A percentile compares a stretch with the other conserved stretches of the same genome.
Evolutionary conservation across 129 eudicot genomes (phyloP).

Genomic region (Flaveria sonorensis): DNA sequence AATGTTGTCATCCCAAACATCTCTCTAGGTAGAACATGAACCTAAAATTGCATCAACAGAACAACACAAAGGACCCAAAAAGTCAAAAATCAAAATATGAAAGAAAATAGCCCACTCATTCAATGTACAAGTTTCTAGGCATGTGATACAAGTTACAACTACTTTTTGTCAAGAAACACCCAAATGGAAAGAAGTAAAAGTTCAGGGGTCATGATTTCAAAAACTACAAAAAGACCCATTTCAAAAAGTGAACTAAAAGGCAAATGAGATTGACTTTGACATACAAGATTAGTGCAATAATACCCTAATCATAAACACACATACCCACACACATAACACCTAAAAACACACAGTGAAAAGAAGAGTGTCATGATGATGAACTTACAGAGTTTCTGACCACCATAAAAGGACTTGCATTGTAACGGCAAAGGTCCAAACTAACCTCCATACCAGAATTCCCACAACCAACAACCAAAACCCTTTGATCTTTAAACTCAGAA

Average conservation of each 20-base stretch:
- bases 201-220: too few relatives aligned
- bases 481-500: slow-evolving; percentile 44
- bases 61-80: slow-evolving; percentile 27
- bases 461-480: slow-evolving; percentile 88
- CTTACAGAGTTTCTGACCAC: slow-evolving; percentile 96
- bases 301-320: slow-evolving; percentile 34
- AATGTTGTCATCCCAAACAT: slow-evolving; percentile 86
- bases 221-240: slow-evolving; percentile 11
- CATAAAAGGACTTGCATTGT: slow-evolving; percentile 71
- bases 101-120: neutral
- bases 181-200: neutral
- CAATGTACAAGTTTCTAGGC: slow-evolving; percentile 5
- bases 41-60: slow-evolving; percentile 40
- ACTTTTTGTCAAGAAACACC: slow-evolving; percentile 6
- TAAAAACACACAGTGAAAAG: slow-evolving; percentile 30
- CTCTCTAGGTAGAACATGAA: slow-evolving; percentile 90
- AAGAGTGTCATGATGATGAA: slow-evolving; percentile 26
- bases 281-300: slow-evolving; percentile 21
- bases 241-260: neutral
- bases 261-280: slow-evolving; percentile 1
- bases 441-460: slow-evolving; percentile 99
- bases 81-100: slow-evolving; percentile 24
- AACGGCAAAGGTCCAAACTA: slow-evolving; percentile 83
- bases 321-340: slow-evolving; percentile 33
- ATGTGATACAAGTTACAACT: slow-evolving; percentile 5